These are phyloP conservation scores for Noccaea bulbosa DNA, from an alignment of 345 rosid genomes.

Conservation along the genomic window DNA sequence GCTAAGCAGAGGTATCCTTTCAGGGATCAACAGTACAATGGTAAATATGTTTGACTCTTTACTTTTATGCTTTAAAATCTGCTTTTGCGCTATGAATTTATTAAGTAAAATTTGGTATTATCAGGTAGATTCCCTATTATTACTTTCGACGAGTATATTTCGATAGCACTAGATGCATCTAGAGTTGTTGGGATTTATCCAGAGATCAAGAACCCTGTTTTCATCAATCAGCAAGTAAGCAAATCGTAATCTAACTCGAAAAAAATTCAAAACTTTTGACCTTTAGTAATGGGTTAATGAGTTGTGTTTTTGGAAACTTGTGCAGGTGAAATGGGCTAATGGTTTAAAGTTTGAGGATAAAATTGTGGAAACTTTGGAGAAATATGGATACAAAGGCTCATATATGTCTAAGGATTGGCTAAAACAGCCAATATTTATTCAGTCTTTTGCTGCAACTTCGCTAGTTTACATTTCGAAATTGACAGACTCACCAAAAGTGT, in stretches of 20 bases:
- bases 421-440: slow-evolving; percentile 83
- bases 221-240: slow-evolving; percentile 83
- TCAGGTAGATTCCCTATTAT: slow-evolving; percentile 81
- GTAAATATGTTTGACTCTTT: slow-evolving; percentile 40
- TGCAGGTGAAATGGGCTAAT: slow-evolving; percentile 83
- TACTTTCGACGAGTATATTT: slow-evolving; percentile 84
- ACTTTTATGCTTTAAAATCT: not conserved
- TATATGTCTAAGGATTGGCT: slow-evolving; percentile 84
- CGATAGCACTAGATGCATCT: slow-evolving; percentile 81
- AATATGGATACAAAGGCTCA: slow-evolving; percentile 81
- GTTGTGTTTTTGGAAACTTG: not conserved
- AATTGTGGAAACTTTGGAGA: slow-evolving; percentile 72
- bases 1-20: slow-evolving; percentile 80
- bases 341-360: slow-evolving; percentile 78
- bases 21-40: slow-evolving; percentile 90
- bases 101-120: slow-evolving; percentile 7
- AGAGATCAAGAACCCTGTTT: slow-evolving; percentile 90
- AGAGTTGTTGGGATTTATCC: slow-evolving; percentile 97
- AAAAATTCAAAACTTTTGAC: not conserved
- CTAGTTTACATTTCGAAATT: slow-evolving; percentile 64
- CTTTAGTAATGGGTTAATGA: not conserved
- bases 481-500: slow-evolving; percentile 78
- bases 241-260: slow-evolving; percentile 9
- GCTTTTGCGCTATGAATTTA: not conserved
- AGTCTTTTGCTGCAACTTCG: slow-evolving; percentile 94